These are phyloP conservation scores for Ophiostoma himal-ulmi DNA, from an alignment of 2,329 filamentous ascomycete genomes.

Conservation along the genomic window DNA sequence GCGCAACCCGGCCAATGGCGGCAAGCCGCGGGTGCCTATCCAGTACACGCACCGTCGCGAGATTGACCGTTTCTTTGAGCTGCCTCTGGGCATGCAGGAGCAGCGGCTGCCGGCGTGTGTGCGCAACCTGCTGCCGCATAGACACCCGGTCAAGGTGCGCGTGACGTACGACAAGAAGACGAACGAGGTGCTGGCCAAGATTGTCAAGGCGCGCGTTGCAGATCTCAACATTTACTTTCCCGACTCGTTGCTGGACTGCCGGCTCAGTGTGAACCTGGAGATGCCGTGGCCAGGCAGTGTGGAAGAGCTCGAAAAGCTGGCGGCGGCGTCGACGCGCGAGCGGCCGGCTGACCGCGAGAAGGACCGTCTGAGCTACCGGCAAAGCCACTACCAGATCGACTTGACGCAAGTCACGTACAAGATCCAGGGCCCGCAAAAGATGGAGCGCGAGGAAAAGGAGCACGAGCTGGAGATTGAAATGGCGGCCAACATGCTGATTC, in stretches of 20 bases:
- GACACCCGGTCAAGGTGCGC: constrained; percentile 58
- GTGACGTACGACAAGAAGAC: constrained; percentile 73
- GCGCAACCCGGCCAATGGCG: constrained; percentile 42
- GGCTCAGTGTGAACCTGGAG: constrained; percentile 91
- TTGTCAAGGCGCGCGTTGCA: constrained; percentile 83
- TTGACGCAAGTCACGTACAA: constrained; percentile 74
- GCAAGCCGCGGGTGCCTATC: constrained; percentile 54
- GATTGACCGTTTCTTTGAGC: constrained; percentile 79
- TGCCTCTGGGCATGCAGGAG: constrained; percentile 54
- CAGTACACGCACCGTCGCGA: constrained; percentile 78
- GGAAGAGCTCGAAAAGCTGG: constrained; percentile 46
- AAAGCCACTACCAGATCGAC: constrained; percentile 83
- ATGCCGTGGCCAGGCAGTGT: constrained; percentile 73
- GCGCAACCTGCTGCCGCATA: constrained; percentile 52
- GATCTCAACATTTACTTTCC: constrained; percentile 87
- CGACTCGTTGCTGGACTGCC: constrained; percentile 72
- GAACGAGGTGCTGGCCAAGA: constrained; percentile 63
- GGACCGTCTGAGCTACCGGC: constrained; percentile 85
- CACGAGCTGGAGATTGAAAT: constrained; percentile 80
- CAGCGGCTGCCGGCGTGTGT: constrained; percentile 60
- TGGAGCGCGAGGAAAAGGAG: constrained; percentile 51
- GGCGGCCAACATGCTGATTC: constrained; percentile 54
- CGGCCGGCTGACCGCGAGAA: constrained; percentile 64
- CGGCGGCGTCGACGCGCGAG: constrained; percentile 36
- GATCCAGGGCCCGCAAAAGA: constrained; percentile 33